phyloP scores from a whole-genome alignment of 2,329 filamentous ascomycete species.

The Exophiala bonariae region DNA sequence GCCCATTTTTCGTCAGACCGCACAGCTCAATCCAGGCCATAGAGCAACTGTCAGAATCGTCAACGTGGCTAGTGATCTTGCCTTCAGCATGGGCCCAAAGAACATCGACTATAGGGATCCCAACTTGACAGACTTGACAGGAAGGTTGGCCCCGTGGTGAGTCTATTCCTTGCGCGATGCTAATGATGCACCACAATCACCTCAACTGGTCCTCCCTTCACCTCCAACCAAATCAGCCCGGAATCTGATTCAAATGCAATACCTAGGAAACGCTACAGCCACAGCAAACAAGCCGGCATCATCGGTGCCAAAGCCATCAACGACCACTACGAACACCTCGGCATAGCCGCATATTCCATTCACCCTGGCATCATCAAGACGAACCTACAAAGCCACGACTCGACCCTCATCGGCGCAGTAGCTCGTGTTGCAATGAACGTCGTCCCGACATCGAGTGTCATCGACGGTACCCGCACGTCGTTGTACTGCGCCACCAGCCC shows the following conservation, averaged over 20 bases:
- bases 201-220: too few species aligned
- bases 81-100: not conserved
- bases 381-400: constrained; percentile 21
- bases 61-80: constrained; percentile 10
- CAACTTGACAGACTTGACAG: not conserved
- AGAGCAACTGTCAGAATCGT: constrained; percentile 23
- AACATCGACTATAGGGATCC: constrained; percentile 1
- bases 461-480: not conserved
- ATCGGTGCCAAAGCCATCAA: constrained; percentile 40
- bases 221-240: too few species aligned
- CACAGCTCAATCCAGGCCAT: constrained; percentile 17
- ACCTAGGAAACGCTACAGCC: constrained; percentile 41
- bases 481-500: constrained; percentile 3
- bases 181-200: too few species aligned
- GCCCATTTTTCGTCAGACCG: constrained; percentile 36
- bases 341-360: constrained; percentile 41
- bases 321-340: constrained; percentile 35
- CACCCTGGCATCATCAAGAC: constrained; percentile 43
- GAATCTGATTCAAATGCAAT: not conserved
- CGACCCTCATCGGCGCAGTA: not conserved
- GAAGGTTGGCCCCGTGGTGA: not conserved
- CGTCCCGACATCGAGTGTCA: not conserved
- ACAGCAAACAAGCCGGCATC: constrained; percentile 46
- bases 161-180: not conserved
- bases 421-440: not conserved